Base-by-base conservation (phyloP, 805 yeast species). In the Metschnikowia koreensis region DNA sequence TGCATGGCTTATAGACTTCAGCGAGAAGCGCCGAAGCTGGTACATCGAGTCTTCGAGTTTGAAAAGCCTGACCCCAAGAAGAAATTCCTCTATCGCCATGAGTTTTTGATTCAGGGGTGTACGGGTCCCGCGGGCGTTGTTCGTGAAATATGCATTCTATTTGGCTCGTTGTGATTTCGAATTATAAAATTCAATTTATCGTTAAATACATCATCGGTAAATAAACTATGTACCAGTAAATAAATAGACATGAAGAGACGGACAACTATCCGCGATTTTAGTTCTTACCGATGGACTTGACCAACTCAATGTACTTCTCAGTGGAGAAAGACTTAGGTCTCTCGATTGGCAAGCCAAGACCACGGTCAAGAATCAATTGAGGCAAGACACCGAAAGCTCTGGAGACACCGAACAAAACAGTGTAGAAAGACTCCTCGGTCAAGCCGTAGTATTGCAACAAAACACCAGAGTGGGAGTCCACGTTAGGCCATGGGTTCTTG, bases 401-500 rank as follows among this genome's bases (percentile, higher is more conserved):
- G 56, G 92, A 82, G 54, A 87, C 92, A 66, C 92, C 94, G 68
- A 87, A 87, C 58, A 86, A 80, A 28, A 87, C 94, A 34, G 94
- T 87, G 76, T 85, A 86, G 79, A 85, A 87, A 50, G 82, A 71
- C 60, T 84, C 76, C 70, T 87, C 89, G 55, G 78, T 83, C 67
- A 87, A 74, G 42, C 94, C 94, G 73, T 86, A 87, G 76, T 87
- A 87, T 66, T 85, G 83, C 74, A 87, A 85, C 58, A 87, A 73
- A 45, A 87, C 87, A 60, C 94, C 94, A 17, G 89, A 83, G 62
- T 84, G 81, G 41, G 91, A 83, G 71, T 87, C 94, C 57, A 87
- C 94, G 67, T 87, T 87, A 56, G 94, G 94, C 79, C 79, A 84
- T 57, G 94, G 94, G 76, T 87, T 87, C 77, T 86, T 84, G 66